These are phyloP conservation scores for Lithospermum erythrorhizon DNA, from an alignment of 257 asterid genomes.

Conservation along the genomic window DNA sequence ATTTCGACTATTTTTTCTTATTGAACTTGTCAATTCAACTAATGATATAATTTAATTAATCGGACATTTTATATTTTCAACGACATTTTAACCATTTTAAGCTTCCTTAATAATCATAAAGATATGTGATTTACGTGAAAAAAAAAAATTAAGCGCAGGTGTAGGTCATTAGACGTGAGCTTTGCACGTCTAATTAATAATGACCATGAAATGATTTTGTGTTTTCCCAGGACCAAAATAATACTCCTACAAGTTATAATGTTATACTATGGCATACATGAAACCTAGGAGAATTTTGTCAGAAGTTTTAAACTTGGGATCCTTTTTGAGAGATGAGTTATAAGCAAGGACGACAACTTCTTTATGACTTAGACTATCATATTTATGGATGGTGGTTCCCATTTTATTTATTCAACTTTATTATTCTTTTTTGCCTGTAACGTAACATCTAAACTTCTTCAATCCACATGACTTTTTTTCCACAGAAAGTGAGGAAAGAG, in stretches of 20 bases:
- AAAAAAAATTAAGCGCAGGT: too few relatives aligned
- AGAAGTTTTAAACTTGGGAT: background rate
- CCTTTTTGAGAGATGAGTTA: background rate
- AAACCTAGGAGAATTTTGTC: background rate
- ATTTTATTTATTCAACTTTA: slow-evolving; percentile 12
- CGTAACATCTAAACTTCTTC: slow-evolving; percentile 33
- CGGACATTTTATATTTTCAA: too few relatives aligned
- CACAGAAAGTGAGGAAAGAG: slow-evolving; percentile 27
- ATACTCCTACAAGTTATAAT: too few relatives aligned
- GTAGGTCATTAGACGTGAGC: too few relatives aligned
- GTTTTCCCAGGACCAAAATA: background rate
- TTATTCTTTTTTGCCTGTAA: slow-evolving; percentile 21
- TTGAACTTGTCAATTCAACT: too few relatives aligned
- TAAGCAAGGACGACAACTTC: too few relatives aligned
- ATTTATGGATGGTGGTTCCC: slow-evolving; percentile 26
- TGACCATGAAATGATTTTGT: background rate
- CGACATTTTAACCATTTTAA: too few relatives aligned
- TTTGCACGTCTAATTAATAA: background rate
- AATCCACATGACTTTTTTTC: slow-evolving; percentile 9
- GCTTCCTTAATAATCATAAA: too few relatives aligned
- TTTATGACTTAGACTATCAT: slow-evolving; percentile 7
- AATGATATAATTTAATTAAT: too few relatives aligned
- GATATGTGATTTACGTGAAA: too few relatives aligned
- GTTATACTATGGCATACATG: background rate
- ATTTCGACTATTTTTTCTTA: too few relatives aligned